Percentiles rank a stretch among this genome's conserved stretches.
Evolutionary conservation across 768 basidiomycete genomes (phyloP).

Genomic region (Cystobasidium ongulense): DNA sequence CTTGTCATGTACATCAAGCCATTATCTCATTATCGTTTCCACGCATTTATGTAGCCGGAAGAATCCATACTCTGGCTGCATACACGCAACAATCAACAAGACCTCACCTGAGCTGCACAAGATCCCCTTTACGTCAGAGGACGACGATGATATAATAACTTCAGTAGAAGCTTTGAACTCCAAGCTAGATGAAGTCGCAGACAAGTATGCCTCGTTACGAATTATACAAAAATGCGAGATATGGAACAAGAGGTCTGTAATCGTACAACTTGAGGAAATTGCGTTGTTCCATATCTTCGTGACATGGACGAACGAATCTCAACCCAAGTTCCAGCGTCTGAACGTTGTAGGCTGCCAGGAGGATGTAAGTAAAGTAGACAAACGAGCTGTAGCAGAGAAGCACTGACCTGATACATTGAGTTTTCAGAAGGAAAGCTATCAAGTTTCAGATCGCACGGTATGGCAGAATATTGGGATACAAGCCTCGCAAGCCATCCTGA

Average conservation of each 20-base stretch:
- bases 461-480: conserved; percentile 1
- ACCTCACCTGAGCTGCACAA: neutral
- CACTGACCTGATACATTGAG: neutral
- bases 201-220: neutral
- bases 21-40: too few species aligned
- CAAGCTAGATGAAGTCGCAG: neutral
- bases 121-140: neutral
- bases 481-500: neutral
- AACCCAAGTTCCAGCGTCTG: neutral
- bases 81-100: neutral
- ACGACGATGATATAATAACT: neutral
- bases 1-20: too few species aligned
- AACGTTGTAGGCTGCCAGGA: conserved; percentile 3
- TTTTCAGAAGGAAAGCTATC: neutral
- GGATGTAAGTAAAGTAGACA: neutral
- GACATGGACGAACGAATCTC: neutral
- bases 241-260: neutral
- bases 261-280: neutral
- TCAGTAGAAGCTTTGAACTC: neutral
- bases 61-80: conserved; percentile 1
- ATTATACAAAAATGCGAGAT: neutral
- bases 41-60: neutral
- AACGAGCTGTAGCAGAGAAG: neutral
- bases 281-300: conserved; percentile 16
- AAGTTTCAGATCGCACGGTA: neutral